Percentiles rank a stretch among this genome's conserved stretches.
These are phyloP conservation scores for Xanthoconium separans DNA, from an alignment of 1,284 basidiomycete genomes.

Conservation along the genomic window DNA sequence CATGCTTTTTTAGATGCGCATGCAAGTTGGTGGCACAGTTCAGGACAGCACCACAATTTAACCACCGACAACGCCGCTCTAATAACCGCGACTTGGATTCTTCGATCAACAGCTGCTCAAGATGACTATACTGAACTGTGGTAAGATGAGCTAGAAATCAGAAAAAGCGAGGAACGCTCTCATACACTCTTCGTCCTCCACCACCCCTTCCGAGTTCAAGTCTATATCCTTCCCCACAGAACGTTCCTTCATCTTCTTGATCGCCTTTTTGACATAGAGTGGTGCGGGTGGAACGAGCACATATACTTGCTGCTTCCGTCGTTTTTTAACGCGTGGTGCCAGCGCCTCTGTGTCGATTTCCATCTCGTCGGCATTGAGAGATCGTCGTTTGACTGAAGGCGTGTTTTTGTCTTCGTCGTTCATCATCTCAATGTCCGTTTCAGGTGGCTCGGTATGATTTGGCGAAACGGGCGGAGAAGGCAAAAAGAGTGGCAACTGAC, in stretches of 20 bases:
- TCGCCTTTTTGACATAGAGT: constrained; percentile 20
- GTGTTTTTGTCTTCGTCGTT: constrained; percentile 4
- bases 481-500: constrained; percentile 29
- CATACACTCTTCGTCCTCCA: constrained; percentile 34
- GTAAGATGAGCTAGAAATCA: constrained; percentile 33
- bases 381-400: constrained; percentile 22
- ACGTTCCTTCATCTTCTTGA: constrained; percentile 14
- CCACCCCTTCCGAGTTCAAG: constrained; percentile 13
- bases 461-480: constrained; percentile 31
- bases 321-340: constrained; percentile 21
- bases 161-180: constrained; percentile 21
- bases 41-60: constrained; percentile 50
- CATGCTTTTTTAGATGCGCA: constrained; percentile 53
- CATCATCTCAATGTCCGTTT: constrained; percentile 21
- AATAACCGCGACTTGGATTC: constrained; percentile 48
- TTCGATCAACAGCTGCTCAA: constrained; percentile 41
- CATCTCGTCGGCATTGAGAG: constrained; percentile 14
- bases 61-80: constrained; percentile 57
- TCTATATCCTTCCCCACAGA: constrained; percentile 5
- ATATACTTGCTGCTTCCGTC: constrained; percentile 25
- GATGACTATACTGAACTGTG: constrained; percentile 38
- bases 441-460: constrained; percentile 18
- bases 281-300: constrained; percentile 31
- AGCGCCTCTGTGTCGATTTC: constrained; percentile 4
- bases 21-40: constrained; percentile 52